These are phyloP conservation scores for Xerophyta viscosa DNA, from an alignment of 106 monocot species.

Conservation along the genomic window DNA sequence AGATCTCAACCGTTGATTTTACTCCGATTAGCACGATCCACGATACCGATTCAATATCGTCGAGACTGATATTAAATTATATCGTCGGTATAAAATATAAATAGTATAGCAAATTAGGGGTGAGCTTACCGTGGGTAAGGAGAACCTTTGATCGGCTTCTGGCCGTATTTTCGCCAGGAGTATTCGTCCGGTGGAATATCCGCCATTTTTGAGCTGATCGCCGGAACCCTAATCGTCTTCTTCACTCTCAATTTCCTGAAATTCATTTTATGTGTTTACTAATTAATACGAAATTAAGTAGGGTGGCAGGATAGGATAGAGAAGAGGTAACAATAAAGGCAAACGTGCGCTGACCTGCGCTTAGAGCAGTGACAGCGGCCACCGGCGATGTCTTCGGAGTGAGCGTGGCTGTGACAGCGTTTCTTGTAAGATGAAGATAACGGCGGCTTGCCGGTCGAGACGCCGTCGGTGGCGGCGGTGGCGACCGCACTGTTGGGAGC, in stretches of 20 bases:
- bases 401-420: constrained; percentile 53
- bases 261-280: no score
- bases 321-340: background rate
- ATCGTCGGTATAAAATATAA: no score
- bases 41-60: no score
- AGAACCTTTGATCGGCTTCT: constrained; percentile 81
- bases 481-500: background rate
- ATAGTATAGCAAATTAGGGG: background rate
- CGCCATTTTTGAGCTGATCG: constrained; percentile 60
- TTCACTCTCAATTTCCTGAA: constrained; percentile 52
- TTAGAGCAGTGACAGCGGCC: constrained; percentile 93
- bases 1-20: background rate
- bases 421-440: constrained; percentile 44
- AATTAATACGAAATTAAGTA: no score
- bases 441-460: constrained; percentile 44
- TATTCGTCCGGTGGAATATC: constrained; percentile 65
- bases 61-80: no score
- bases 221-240: constrained; percentile 57
- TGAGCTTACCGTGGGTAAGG: constrained; percentile 67
- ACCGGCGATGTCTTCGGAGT: constrained; percentile 36
- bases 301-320: no score
- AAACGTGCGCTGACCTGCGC: constrained; percentile 29
- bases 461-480: background rate
- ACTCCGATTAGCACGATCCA: background rate
- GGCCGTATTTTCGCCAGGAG: constrained; percentile 86